Conservation (phyloP, 1,284 basidiomycete genomes). For the Xerocomus amazonicus region DNA sequence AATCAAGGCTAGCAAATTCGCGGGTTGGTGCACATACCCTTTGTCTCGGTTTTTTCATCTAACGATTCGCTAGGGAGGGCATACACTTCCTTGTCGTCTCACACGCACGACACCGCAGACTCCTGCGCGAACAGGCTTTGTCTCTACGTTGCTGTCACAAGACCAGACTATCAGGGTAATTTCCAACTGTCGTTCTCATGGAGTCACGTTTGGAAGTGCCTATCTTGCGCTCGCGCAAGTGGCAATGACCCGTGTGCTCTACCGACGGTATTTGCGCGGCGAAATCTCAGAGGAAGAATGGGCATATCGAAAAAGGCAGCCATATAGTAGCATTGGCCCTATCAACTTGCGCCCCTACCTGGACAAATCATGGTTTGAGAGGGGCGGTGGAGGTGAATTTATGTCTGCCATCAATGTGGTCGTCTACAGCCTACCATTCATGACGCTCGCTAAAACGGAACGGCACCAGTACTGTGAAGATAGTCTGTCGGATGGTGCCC, state of each 20-base stretch:
- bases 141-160: slow-evolving; percentile 26
- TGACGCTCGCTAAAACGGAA: slow-evolving; percentile 42
- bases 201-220: slow-evolving; percentile 50
- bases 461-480: not conserved
- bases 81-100: slow-evolving; percentile 47
- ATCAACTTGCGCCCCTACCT: slow-evolving; percentile 52
- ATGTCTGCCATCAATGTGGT: slow-evolving; percentile 45
- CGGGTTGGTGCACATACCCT: not conserved
- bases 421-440: slow-evolving; percentile 45
- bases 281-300: slow-evolving; percentile 50
- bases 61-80: slow-evolving; percentile 46
- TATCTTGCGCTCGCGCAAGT: slow-evolving; percentile 51
- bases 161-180: slow-evolving; percentile 32
- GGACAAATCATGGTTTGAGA: slow-evolving; percentile 44
- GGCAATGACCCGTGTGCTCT: slow-evolving; percentile 51
- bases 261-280: slow-evolving; percentile 44
- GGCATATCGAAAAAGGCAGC: slow-evolving; percentile 48
- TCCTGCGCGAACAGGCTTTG: slow-evolving; percentile 35
- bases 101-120: slow-evolving; percentile 35
- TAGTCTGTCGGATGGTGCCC: slow-evolving; percentile 35
- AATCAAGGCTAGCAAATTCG: slow-evolving; percentile 22
- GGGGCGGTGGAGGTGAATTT: slow-evolving; percentile 45
- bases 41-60: not conserved
- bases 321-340: slow-evolving; percentile 43
- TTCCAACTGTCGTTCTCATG: slow-evolving; percentile 38